Evolutionary conservation across 2,329 filamentous ascomycete species (phyloP), one percentile per base, ranked within the genome.

Genomic region (Raffaelea ambrosiae): DNA sequence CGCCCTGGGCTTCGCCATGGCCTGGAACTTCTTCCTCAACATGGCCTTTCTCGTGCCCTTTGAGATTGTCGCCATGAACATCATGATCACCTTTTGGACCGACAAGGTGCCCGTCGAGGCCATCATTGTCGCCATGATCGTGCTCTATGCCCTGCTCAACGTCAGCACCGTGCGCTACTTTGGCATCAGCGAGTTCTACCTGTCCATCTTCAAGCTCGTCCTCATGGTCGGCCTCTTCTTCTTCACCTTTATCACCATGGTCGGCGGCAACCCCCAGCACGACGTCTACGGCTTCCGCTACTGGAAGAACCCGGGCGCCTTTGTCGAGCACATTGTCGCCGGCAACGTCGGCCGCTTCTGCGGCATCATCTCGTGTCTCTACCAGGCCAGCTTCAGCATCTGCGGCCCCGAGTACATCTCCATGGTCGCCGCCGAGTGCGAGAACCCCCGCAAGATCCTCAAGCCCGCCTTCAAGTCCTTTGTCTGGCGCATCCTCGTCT

Each of bases 391-490:
- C 40, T 81, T 81, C 61, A 77, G 73, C 7, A 74, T 83, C 45
- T 74, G 74, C 19, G 79, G 79, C 2, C 78, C 78, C 3, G 79
- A 83, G 54, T 81, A 81, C 56, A 71, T 83, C 21, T 65, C 65
- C 40, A 74, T 74, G 65, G 65, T 67, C 3, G 66, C 67, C 11
- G 64, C 62, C 42, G 79, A 83, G 60, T 68, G 77, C 1, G 69
- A 79, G 53, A 76, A 77, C 40, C 79, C 79, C 2, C 73, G 79
- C 13, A 62, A 63, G 5, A 71, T 76, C 33, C 71, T 86, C 58
- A 81, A 81, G 3, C 72, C 71, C 46, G 81, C 81, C 1, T 85
- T 75, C 63, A 83, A 83, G 51, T 77, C 76, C 1, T 77, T 84
- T 4, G 83, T 84, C 63, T 83, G 79, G 61, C 77, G 83, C 26